Conservation (phyloP, 2,329 filamentous ascomycete genomes). For the Mycosphaerella arachidis region DNA sequence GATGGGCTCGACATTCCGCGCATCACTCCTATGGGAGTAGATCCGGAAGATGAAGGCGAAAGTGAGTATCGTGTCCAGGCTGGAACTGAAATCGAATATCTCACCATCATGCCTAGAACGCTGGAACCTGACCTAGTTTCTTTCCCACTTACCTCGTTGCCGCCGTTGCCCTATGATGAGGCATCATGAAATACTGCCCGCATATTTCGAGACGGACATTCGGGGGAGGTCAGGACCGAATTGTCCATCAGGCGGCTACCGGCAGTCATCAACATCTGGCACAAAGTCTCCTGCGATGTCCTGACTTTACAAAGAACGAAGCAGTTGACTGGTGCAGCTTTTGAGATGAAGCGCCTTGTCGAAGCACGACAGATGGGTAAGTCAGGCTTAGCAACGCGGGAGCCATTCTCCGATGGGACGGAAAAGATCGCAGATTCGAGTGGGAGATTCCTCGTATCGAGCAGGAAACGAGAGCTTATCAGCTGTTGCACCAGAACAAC, state of each 20-base stretch:
- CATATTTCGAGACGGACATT: background rate
- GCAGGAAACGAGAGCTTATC: conserved; percentile 7
- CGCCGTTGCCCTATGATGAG: background rate
- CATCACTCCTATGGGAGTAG: background rate
- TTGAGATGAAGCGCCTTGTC: background rate
- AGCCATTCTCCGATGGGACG: background rate
- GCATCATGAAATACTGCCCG: background rate
- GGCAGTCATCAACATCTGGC: background rate
- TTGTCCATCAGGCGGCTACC: background rate
- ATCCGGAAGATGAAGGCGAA: background rate
- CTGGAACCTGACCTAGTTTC: background rate
- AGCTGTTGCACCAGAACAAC: background rate
- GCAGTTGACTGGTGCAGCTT: background rate
- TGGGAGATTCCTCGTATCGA: conserved; percentile 9
- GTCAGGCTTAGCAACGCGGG: background rate
- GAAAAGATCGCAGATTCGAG: conserved; percentile 5
- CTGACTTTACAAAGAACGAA: background rate
- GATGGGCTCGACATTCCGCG: background rate
- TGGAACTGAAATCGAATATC: background rate
- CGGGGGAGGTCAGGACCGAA: background rate
- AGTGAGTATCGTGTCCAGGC: background rate
- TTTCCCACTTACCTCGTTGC: background rate
- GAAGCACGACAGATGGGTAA: background rate
- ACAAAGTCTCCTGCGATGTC: background rate
- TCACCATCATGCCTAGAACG: background rate